A percentile compares a stretch with the other conserved stretches of the same genome.
These are phyloP conservation scores for Zymoseptoria ardabiliae DNA, from an alignment of 2,329 filamentous ascomycete genomes.

Conservation along the genomic window DNA sequence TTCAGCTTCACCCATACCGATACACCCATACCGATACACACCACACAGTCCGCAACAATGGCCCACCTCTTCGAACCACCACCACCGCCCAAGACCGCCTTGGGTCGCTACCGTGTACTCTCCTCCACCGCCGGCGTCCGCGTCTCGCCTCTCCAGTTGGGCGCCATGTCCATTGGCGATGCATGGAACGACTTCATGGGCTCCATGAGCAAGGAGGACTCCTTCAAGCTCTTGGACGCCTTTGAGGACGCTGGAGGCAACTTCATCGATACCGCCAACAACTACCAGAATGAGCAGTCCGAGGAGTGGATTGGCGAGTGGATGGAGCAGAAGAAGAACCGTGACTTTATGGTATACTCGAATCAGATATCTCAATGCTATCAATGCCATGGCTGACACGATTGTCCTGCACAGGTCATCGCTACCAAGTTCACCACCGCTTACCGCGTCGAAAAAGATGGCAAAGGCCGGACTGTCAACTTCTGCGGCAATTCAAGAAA, in stretches of 20 bases:
- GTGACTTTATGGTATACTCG: conserved; percentile 21
- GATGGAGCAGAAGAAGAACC: conserved; percentile 33
- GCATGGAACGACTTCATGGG: conserved; percentile 53
- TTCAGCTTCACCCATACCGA: background rate
- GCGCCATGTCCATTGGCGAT: conserved; percentile 58
- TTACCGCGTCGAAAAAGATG: conserved; percentile 21
- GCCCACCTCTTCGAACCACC: conserved; percentile 26
- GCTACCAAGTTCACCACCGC: conserved; percentile 35
- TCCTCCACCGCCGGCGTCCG: conserved; percentile 45
- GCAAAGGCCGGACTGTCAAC: conserved; percentile 54
- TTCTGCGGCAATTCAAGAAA: conserved; percentile 55
- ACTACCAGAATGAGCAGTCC: conserved; percentile 35
- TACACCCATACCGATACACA: background rate
- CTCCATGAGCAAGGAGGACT: conserved; percentile 49
- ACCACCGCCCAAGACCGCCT: conserved; percentile 45
- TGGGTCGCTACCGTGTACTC: conserved; percentile 48
- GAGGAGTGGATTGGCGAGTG: conserved; percentile 41
- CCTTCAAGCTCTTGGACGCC: conserved; percentile 28
- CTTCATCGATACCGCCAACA: conserved; percentile 31
- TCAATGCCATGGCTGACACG: background rate
- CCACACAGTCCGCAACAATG: conserved; percentile 6
- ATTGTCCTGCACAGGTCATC: conserved; percentile 27
- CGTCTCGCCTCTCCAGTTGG: conserved; percentile 43
- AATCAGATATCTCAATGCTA: too few species aligned
- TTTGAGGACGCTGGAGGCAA: conserved; percentile 31